phyloP scores from a whole-genome alignment of 495 filamentous ascomycete genomes.

The Penicillium antarcticum region DNA sequence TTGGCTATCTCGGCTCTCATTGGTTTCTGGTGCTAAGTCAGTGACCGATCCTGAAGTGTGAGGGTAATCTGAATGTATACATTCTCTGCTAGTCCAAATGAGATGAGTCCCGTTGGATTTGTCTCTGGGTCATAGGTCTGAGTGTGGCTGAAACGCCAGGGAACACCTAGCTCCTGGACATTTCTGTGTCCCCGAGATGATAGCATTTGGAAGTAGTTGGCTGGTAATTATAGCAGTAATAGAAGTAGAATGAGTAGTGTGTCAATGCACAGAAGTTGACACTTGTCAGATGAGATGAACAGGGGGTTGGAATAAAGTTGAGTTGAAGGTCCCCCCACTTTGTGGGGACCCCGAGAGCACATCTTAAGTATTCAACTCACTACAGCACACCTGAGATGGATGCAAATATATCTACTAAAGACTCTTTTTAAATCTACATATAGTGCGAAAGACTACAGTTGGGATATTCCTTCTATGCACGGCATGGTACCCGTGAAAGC shows the following conservation, averaged over 20 bases:
- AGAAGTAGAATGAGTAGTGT: too few species aligned
- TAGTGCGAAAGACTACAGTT: too few species aligned
- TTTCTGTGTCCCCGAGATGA: slow-evolving; percentile 29
- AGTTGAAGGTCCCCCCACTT: background rate
- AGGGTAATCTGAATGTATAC: slow-evolving; percentile 16
- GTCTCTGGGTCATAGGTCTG: slow-evolving; percentile 29
- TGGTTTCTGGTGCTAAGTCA: slow-evolving; percentile 14
- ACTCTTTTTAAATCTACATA: too few species aligned
- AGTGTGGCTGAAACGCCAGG: slow-evolving; percentile 28
- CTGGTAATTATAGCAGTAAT: too few species aligned
- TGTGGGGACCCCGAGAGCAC: slow-evolving; percentile 1
- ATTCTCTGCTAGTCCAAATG: slow-evolving; percentile 35
- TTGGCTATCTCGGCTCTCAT: slow-evolving; percentile 29
- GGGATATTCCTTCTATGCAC: too few species aligned
- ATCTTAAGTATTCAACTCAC: too few species aligned
- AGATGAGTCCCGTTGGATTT: slow-evolving; percentile 30
- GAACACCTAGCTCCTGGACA: slow-evolving; percentile 17
- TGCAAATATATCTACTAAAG: too few species aligned
- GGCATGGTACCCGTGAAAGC: too few species aligned
- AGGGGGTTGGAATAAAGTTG: background rate
- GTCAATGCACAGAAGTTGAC: too few species aligned
- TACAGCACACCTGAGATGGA: too few species aligned
- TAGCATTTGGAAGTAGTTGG: slow-evolving; percentile 22
- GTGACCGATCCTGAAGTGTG: background rate
- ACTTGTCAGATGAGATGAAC: too few species aligned